Percentiles rank a stretch among this genome's conserved stretches.
Evolutionary conservation across 768 basidiomycete genomes (phyloP).

Genomic region (Ramaria sp.): DNA sequence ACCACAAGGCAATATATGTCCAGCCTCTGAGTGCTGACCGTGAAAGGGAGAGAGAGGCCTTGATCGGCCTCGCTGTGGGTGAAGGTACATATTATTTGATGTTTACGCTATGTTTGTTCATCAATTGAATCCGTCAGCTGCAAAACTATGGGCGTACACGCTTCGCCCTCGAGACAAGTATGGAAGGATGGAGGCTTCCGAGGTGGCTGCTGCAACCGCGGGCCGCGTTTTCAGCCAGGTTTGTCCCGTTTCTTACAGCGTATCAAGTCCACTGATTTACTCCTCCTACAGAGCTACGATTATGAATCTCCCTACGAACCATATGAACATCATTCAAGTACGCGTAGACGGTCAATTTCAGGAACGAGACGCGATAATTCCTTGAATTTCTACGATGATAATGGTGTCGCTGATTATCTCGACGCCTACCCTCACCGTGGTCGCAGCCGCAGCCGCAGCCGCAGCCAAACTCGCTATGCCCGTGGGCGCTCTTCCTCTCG

Average conservation of each 20-base stretch:
- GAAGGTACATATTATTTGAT: conserved; percentile 39
- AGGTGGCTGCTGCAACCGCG: conserved; percentile 59
- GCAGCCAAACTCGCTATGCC: neutral
- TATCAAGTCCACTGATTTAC: neutral
- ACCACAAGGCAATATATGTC: conserved; percentile 38
- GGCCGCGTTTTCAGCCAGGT: conserved; percentile 48
- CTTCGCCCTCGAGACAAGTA: conserved; percentile 33
- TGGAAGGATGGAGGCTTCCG: conserved; percentile 40
- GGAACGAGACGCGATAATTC: neutral
- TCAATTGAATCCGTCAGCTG: conserved; percentile 28
- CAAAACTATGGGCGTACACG: conserved; percentile 43
- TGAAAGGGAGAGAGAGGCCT: conserved; percentile 53
- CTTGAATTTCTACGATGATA: neutral
- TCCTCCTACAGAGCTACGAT: conserved; percentile 2
- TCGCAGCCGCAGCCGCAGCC: neutral
- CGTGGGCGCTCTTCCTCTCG: neutral
- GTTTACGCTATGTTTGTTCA: neutral
- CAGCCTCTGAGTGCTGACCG: conserved; percentile 42
- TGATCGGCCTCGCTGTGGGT: conserved; percentile 57
- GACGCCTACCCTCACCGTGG: neutral
- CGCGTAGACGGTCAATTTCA: neutral
- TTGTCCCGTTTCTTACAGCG: neutral
- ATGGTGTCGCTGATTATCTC: neutral
- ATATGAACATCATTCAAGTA: neutral
- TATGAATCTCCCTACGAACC: neutral